Conservation (phyloP, 164 flowering plant species). For the Tinospora cordifolia region DNA sequence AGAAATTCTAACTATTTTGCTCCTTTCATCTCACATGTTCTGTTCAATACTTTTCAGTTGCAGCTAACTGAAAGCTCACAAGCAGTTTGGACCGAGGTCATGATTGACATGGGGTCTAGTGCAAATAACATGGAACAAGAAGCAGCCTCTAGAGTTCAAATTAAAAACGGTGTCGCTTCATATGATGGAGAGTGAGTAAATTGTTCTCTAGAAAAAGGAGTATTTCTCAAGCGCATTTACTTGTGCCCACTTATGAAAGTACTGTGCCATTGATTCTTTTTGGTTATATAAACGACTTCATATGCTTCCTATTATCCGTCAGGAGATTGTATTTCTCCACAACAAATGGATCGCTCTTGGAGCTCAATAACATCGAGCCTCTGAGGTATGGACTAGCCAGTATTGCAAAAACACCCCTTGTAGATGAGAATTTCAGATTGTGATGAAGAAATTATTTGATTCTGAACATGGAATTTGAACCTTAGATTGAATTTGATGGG, state of each 20-base stretch:
- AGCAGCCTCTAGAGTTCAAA: constrained; percentile 20
- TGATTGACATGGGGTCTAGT: constrained; percentile 22
- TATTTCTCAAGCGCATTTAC: constrained; percentile 1
- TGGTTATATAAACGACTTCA: constrained; percentile 8
- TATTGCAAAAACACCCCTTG: not conserved
- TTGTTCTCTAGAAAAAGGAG: constrained; percentile 1
- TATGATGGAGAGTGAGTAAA: constrained; percentile 57
- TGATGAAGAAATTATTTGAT: not conserved
- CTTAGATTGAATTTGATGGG: constrained; percentile 6
- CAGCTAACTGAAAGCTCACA: constrained; percentile 48
- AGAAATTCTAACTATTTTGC: not conserved
- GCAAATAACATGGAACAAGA: constrained; percentile 28
- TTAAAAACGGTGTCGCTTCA: constrained; percentile 59
- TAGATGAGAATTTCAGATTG: not conserved
- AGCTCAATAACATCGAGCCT: constrained; percentile 46
- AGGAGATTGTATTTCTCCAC: constrained; percentile 72
- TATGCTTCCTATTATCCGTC: constrained; percentile 13
- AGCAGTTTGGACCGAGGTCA: constrained; percentile 57
- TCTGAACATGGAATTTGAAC: constrained; percentile 4
- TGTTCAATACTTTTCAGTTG: constrained; percentile 36
- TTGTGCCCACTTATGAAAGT: not conserved
- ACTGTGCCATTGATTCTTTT: not conserved
- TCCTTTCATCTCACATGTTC: not conserved
- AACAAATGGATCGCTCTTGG: constrained; percentile 48
- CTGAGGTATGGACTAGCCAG: constrained; percentile 35